Evolutionary conservation across 2,329 filamentous ascomycete species (phyloP), one percentile per base, ranked within the genome.

Genomic region (Zymoseptoria pseudotritici): DNA sequence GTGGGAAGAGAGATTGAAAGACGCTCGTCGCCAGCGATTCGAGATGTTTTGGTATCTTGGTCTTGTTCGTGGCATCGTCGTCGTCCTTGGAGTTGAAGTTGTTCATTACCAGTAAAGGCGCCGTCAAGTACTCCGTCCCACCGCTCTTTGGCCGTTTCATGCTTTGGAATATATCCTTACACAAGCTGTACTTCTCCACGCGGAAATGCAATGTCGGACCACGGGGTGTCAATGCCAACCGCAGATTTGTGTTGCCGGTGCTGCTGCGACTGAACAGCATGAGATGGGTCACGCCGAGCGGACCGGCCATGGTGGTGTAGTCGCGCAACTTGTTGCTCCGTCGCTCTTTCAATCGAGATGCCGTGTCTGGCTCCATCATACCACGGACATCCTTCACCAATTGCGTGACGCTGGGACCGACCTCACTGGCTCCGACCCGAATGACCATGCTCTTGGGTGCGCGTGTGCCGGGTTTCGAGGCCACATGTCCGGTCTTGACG

Each of bases 361-460:
- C 94, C 3, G 94, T 99, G 57, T 91, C 90, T 0, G 94, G 94
- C 76, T 97, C 91, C 91, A 99, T 96, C 78, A 97, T 93, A 58
- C 83, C 82, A 69, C 94, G 86, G 61, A 97, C 89, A 78, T 99
- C 94, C 68, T 89, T 86, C 21, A 93, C 92, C 68, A 99, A 80
- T 77, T 97, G 92, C 73, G 88, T 93, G 69, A 99, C 84, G 74
- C 89, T 96, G 61, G 90, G 85, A 60, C 94, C 94, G 56, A 99
- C 91, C 73, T 97, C 90, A 70, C 91, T 89, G 68, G 92, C 93
- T 69, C 94, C 94, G 70, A 97, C 92, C 67, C 94, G 90, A 75
- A 99, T 96, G 60, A 99, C 93, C 93, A 99, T 97, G 74, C 89
- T 95, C 82, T 97, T 97, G 36, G 94, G 94, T 56, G 86, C 82